phyloP scores from a whole-genome alignment of 208 protist genomes.

The Leishmania aethiopica region DNA sequence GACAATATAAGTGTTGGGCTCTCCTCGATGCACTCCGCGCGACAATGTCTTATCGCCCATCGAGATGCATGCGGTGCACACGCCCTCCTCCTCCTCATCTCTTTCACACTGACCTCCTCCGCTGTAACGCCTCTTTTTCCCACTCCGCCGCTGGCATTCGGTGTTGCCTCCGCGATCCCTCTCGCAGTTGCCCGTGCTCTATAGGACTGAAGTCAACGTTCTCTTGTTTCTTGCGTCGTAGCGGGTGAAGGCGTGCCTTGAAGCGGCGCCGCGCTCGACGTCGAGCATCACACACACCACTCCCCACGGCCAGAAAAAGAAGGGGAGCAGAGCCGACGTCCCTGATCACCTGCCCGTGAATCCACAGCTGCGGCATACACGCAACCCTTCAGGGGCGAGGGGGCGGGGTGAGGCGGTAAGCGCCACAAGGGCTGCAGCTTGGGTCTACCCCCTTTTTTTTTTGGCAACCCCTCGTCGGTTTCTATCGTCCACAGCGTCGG shows the following conservation, averaged over 20 bases:
- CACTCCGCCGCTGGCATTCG: background rate
- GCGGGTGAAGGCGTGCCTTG: background rate
- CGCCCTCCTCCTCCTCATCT: background rate
- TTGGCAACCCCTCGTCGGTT: background rate
- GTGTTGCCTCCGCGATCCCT: too few relatives aligned
- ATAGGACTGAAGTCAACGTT: background rate
- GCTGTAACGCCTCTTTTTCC: background rate
- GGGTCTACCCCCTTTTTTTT: background rate
- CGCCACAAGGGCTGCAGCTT: background rate
- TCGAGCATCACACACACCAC: background rate
- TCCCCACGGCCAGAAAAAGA: background rate
- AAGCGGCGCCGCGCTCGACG: background rate
- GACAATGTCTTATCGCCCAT: background rate
- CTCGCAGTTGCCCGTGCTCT: background rate
- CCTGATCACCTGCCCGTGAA: background rate
- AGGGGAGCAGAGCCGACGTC: background rate
- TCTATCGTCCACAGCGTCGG: background rate
- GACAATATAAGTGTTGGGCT: background rate
- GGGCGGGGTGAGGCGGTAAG: background rate
- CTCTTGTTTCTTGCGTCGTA: background rate
- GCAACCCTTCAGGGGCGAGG: background rate
- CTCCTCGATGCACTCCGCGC: background rate
- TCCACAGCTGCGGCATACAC: background rate
- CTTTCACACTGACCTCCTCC: background rate
- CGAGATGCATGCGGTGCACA: background rate